phyloP scores from a whole-genome alignment of 495 filamentous ascomycete species.

The Neurospora tetrasperma region DNA sequence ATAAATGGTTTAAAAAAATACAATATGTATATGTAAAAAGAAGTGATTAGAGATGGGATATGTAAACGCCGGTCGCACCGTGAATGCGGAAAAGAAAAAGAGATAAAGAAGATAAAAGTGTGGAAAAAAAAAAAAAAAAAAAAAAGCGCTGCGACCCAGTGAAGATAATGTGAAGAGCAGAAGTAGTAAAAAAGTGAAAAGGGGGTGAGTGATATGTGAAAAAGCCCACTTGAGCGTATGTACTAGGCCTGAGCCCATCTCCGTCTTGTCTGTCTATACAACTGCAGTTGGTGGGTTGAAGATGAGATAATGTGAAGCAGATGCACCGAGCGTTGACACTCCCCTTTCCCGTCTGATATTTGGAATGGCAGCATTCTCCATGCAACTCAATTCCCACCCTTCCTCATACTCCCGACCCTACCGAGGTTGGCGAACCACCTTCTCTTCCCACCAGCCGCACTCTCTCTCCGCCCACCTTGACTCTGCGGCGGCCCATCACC shows the following conservation, averaged over 20 bases:
- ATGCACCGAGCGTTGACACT: too few species aligned
- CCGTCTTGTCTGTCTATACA: neutral
- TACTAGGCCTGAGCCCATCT: neutral
- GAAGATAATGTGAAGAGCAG: neutral
- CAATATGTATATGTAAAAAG: neutral
- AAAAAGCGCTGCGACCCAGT: neutral
- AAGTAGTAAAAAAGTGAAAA: neutral
- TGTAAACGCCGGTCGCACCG: neutral
- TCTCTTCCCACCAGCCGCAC: slow-evolving; percentile 13
- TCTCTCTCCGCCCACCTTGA: neutral
- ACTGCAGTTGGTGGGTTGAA: neutral
- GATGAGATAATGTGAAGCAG: neutral
- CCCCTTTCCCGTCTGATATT: neutral
- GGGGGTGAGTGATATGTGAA: neutral
- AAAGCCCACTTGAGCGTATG: neutral
- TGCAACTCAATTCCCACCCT: slow-evolving; percentile 1
- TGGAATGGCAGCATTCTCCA: neutral
- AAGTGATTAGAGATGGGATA: neutral
- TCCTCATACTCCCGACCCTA: slow-evolving; percentile 25
- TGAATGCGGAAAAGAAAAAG: neutral
- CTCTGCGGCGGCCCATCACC: neutral
- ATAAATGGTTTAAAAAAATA: neutral
- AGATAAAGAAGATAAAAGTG: neutral
- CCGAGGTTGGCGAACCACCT: slow-evolving; percentile 30
- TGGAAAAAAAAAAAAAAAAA: neutral